Evolutionary conservation across 2,329 filamentous ascomycete genomes (phyloP), one percentile per base, ranked within the genome.

Genomic region (Hypocrella siamensis): DNA sequence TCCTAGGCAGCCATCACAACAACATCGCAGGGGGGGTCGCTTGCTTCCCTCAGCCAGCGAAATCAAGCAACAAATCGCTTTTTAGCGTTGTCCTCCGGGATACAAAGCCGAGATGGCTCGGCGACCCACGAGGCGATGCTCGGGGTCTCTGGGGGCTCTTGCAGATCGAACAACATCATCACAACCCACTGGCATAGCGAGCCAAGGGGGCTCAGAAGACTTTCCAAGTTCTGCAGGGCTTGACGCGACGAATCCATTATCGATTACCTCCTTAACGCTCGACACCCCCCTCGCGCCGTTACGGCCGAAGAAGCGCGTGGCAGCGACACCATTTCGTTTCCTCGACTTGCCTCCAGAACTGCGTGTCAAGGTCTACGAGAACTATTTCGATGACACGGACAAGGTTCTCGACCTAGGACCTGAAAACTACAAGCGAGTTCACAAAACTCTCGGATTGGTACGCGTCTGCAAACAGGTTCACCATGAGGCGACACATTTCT

Each of bases 311-410:
- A 33, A 36, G 6, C 49, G 47, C 7, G 43, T 43, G 1, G 54
- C 55, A 14, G 46, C 53, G 3, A 49, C 53, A 28, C 63, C 69
- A 0, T 82, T 82, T 34, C 67, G 58, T 6, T 79, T 85, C 48
- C 62, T 84, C 35, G 58, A 67, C 19, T 57, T 86, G 1, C 79
- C 80, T 0, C 64, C 70, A 0, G 80, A 86, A 46, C 52, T 86
- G 19, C 74, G 80, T 6, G 58, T 78, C 36, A 70, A 72, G 42
- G 67, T 86, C 10, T 85, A 84, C 48, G 64, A 61, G 25, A 60
- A 73, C 41, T 64, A 75, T 39, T 77, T 83, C 39, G 52, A 60
- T 30, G 59, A 63, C 14, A 50, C 53, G 17, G 63, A 67, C 17
- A 48, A 56, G 14, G 65, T 75, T 2, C 52, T 82, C 30, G 79